Conservation (phyloP, 352 stramenopile genomes). For the Thraustotheca clavata region DNA sequence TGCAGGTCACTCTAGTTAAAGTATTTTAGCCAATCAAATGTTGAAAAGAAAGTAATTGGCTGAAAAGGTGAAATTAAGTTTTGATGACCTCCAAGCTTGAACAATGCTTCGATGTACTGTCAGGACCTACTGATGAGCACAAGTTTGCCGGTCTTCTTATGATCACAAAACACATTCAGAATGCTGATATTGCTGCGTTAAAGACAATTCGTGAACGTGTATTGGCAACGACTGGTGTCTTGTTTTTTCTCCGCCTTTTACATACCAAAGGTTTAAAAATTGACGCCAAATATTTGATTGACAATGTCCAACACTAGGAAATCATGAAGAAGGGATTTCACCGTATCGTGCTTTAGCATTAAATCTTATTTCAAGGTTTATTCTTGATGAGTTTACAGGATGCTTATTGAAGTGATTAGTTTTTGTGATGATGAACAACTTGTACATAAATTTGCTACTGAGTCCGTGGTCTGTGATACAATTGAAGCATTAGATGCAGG, state of each 20-base stretch:
- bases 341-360: conserved; percentile 68
- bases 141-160: conserved; percentile 83
- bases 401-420: conserved; percentile 1
- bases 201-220: conserved; percentile 49
- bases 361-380: conserved; percentile 60
- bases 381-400: neutral
- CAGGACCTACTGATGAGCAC: conserved; percentile 69
- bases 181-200: conserved; percentile 28
- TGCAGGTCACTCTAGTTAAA: neutral
- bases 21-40: neutral
- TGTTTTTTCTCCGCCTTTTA: conserved; percentile 73
- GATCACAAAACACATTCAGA: conserved; percentile 60
- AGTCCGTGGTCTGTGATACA: neutral
- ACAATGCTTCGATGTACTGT: conserved; percentile 65
- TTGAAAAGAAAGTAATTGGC: neutral
- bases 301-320: no score
- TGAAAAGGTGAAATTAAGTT: neutral
- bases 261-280: conserved; percentile 56
- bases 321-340: conserved; percentile 41
- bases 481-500: neutral
- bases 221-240: conserved; percentile 46
- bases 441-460: conserved; percentile 5
- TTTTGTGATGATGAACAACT: conserved; percentile 13
- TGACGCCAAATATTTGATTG: no score
- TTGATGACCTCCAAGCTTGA: conserved; percentile 13